Evolutionary conservation across 2,329 filamentous ascomycete species (phyloP).

Genomic region (Ascochyta clinopodiicola): DNA sequence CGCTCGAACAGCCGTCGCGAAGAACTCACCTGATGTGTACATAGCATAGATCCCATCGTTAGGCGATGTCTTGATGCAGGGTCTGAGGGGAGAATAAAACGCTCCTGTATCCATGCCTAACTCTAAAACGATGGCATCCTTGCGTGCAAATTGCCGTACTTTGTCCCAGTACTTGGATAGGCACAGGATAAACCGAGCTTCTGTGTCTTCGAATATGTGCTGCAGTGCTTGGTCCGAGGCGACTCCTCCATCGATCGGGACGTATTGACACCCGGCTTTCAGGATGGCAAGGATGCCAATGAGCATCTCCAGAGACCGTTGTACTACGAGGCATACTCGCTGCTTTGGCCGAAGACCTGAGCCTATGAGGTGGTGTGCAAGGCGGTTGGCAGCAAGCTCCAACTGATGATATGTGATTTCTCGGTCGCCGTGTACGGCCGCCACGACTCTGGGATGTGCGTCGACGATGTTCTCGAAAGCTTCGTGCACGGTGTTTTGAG

Average conservation of each 20-base stretch:
- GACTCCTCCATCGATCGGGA: conserved; percentile 64
- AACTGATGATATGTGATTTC: conserved; percentile 40
- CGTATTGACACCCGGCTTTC: conserved; percentile 65
- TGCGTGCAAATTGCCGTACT: conserved; percentile 26
- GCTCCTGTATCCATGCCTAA: conserved; percentile 31
- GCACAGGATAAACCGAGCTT: conserved; percentile 57
- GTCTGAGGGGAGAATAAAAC: conserved; percentile 30
- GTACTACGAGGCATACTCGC: conserved; percentile 61
- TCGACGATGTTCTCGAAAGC: conserved; percentile 41
- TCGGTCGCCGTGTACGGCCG: conserved; percentile 29
- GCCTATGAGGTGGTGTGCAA: conserved; percentile 41
- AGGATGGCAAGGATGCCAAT: conserved; percentile 64
- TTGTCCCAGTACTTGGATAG: conserved; percentile 46
- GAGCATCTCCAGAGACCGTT: conserved; percentile 63
- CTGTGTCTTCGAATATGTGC: conserved; percentile 59
- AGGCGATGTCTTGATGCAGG: conserved; percentile 23
- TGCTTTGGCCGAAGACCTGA: conserved; percentile 47
- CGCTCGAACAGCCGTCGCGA: no score
- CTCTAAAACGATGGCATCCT: conserved; percentile 27
- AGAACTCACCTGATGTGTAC: conserved; percentile 57
- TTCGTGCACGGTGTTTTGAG: conserved; percentile 29
- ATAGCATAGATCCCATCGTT: conserved; percentile 50
- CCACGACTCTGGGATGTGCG: conserved; percentile 27
- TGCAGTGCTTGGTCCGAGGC: conserved; percentile 47
- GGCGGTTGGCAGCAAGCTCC: conserved; percentile 39